Percentiles rank a stretch among this genome's conserved stretches.
Conservation (phyloP, 2,329 filamentous ascomycete species). For the Sporothrix pseudoabietina region DNA sequence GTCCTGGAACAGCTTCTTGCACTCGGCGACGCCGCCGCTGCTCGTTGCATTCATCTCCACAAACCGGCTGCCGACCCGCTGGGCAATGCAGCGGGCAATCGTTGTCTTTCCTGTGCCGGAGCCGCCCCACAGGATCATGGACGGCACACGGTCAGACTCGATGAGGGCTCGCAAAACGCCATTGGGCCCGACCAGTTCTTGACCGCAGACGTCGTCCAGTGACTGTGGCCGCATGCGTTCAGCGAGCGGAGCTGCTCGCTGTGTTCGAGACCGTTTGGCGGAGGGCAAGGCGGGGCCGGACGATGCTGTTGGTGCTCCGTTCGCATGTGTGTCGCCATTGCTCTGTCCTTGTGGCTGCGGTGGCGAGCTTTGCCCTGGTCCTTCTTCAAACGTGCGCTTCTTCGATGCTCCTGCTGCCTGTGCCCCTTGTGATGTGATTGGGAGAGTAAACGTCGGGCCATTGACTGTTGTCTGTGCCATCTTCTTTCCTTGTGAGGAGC, state of each 20-base stretch:
- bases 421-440: conserved; percentile 21
- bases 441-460: conserved; percentile 29
- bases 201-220: conserved; percentile 85
- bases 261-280: conserved; percentile 67
- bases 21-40: conserved; percentile 83
- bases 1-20: conserved; percentile 88
- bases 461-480: conserved; percentile 26
- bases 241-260: conserved; percentile 78
- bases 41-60: conserved; percentile 95
- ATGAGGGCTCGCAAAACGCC: conserved; percentile 88
- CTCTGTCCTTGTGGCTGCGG: not conserved
- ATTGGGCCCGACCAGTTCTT: conserved; percentile 81
- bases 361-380: conserved; percentile 47
- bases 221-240: conserved; percentile 88
- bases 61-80: conserved; percentile 79
- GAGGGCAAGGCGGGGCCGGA: not conserved
- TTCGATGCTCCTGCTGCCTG: conserved; percentile 37
- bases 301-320: conserved; percentile 34
- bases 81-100: conserved; percentile 87
- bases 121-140: conserved; percentile 91
- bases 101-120: conserved; percentile 86
- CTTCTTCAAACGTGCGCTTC: conserved; percentile 59
- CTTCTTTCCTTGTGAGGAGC: conserved; percentile 35
- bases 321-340: conserved; percentile 14
- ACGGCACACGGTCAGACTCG: conserved; percentile 81